Evolutionary conservation across 257 asterid species (phyloP).

Genomic region (Nicotiana noctiflora): DNA sequence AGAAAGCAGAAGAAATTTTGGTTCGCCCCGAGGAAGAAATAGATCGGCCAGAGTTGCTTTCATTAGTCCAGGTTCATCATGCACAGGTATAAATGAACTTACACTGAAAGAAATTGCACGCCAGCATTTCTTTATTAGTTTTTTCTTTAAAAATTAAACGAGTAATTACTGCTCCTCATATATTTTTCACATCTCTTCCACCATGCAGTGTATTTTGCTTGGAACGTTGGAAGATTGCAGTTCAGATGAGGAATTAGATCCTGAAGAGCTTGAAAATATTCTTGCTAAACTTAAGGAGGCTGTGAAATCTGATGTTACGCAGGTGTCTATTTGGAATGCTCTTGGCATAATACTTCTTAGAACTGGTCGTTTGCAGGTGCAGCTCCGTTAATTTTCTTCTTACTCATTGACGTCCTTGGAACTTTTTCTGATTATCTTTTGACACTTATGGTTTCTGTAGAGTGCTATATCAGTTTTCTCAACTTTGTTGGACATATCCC

Average conservation of each 20-base stretch:
- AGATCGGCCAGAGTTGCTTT: slow-evolving; percentile 93
- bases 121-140: slow-evolving; percentile 8
- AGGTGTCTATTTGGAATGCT: slow-evolving; percentile 83
- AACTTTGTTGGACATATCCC: slow-evolving; percentile 65
- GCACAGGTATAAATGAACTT: slow-evolving; percentile 55
- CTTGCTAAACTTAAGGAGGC: slow-evolving; percentile 67
- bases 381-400: background rate
- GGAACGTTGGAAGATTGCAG: slow-evolving; percentile 67
- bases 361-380: slow-evolving; percentile 88
- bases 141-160: background rate
- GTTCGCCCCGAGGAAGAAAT: slow-evolving; percentile 92
- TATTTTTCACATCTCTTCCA: slow-evolving; percentile 2
- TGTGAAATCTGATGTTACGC: slow-evolving; percentile 70
- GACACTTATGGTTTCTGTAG: slow-evolving; percentile 31
- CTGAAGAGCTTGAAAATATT: slow-evolving; percentile 76
- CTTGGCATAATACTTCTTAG: slow-evolving; percentile 80
- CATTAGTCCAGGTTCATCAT: slow-evolving; percentile 86
- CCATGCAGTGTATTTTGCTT: slow-evolving; percentile 72
- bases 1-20: slow-evolving; percentile 88
- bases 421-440: slow-evolving; percentile 6
- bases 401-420: slow-evolving; percentile 11
- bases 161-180: background rate
- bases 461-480: slow-evolving; percentile 85
- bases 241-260: slow-evolving; percentile 67
- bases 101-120: background rate